Evolutionary conservation across 345 rosid species (phyloP).

Genomic region (Populus pruinosa): DNA sequence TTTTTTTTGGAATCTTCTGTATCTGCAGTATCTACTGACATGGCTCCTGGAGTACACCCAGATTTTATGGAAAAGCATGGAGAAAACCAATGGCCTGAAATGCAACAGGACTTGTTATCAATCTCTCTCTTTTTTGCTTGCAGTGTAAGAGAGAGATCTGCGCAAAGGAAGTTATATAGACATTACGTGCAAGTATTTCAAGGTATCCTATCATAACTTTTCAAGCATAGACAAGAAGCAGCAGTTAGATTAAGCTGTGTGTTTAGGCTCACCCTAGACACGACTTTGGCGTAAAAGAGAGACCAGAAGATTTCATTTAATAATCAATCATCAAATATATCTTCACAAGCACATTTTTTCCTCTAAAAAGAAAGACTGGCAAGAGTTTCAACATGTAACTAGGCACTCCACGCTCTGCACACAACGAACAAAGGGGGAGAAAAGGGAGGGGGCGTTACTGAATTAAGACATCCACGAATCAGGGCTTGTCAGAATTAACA

Average conservation of each 20-base stretch:
- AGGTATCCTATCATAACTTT: conserved; percentile 71
- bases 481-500: conserved; percentile 12
- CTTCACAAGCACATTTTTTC: conserved; percentile 5
- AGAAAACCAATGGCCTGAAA: conserved; percentile 83
- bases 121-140: not conserved
- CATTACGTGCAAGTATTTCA: conserved; percentile 85
- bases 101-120: conserved; percentile 52
- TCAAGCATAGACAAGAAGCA: conserved; percentile 70
- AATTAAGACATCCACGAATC: not conserved
- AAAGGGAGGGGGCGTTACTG: not conserved
- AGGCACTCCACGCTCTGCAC: not conserved
- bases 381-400: not conserved
- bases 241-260: conserved; percentile 39
- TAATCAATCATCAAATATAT: not conserved
- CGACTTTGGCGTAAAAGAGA: not conserved
- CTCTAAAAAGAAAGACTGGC: not conserved
- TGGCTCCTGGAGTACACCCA: conserved; percentile 98
- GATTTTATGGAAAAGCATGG: conserved; percentile 86
- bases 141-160: conserved; percentile 81
- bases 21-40: conserved; percentile 77
- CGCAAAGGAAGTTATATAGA: conserved; percentile 77
- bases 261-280: not conserved
- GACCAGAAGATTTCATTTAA: not conserved
- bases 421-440: not conserved
- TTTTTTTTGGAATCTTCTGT: not conserved